phyloP scores from a whole-genome alignment of 2,329 filamentous ascomycete species.

The Fusarium sp. region DNA sequence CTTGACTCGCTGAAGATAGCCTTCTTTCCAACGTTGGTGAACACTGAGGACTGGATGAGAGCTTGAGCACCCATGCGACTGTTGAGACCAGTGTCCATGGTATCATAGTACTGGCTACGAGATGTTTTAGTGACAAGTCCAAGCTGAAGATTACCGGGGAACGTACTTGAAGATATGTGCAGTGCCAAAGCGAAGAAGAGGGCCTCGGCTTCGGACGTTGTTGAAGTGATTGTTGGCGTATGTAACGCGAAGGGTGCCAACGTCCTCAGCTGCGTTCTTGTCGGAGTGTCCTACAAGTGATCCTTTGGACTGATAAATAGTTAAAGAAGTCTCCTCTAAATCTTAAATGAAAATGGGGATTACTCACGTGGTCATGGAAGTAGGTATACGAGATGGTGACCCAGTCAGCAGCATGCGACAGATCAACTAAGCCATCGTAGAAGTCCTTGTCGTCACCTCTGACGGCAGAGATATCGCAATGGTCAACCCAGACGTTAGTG shows the following conservation, averaged over 20 bases:
- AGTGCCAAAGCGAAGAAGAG: conserved; percentile 71
- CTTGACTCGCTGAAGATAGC: conserved; percentile 43
- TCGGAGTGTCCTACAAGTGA: conserved; percentile 72
- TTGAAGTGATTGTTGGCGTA: conserved; percentile 71
- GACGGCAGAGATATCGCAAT: conserved; percentile 55
- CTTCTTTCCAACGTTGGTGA: conserved; percentile 42
- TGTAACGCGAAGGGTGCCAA: conserved; percentile 67
- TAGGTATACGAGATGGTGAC: conserved; percentile 58
- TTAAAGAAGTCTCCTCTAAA: fast-evolving
- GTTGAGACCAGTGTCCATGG: conserved; percentile 44
- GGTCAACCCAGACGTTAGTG: conserved; percentile 62
- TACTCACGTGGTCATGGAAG: conserved; percentile 55
- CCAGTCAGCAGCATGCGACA: conserved; percentile 58
- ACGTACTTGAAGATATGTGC: conserved; percentile 59
- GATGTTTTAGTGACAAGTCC: neutral
- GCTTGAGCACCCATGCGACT: conserved; percentile 41
- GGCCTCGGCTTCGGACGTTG: conserved; percentile 70
- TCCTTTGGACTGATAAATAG: conserved; percentile 57
- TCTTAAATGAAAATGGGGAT: fast-evolving
- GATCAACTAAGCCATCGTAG: conserved; percentile 58
- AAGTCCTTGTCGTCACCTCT: conserved; percentile 56
- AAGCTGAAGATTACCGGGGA: fast-evolving
- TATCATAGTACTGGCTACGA: conserved; percentile 39
- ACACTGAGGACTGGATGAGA: conserved; percentile 41
- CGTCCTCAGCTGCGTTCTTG: conserved; percentile 67